These are phyloP conservation scores for Sporothrix inflata DNA, from an alignment of 2,329 filamentous ascomycete genomes.

Conservation along the genomic window DNA sequence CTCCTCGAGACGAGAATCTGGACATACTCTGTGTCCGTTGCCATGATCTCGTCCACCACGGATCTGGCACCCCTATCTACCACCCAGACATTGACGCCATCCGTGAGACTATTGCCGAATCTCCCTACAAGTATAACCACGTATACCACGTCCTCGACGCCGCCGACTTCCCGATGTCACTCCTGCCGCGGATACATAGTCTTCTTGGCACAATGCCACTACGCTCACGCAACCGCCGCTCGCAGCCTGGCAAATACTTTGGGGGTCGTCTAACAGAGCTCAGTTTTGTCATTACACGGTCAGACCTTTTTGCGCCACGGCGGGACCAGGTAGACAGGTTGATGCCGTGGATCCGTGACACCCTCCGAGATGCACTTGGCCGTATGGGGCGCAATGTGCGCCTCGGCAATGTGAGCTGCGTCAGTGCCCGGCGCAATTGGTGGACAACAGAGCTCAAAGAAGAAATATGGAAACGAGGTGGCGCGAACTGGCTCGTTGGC, in stretches of 20 bases:
- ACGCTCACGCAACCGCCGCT: slow-evolving; percentile 78
- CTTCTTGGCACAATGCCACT: slow-evolving; percentile 73
- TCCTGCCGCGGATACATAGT: slow-evolving; percentile 75
- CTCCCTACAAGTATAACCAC: slow-evolving; percentile 87
- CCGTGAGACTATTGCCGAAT: slow-evolving; percentile 81
- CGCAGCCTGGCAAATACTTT: slow-evolving; percentile 67
- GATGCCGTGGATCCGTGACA: slow-evolving; percentile 81
- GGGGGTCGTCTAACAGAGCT: slow-evolving; percentile 73
- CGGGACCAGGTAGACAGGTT: slow-evolving; percentile 82
- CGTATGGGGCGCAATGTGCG: slow-evolving; percentile 68
- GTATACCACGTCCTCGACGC: slow-evolving; percentile 95
- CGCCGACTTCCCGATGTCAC: slow-evolving; percentile 93
- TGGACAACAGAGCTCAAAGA: slow-evolving; percentile 88
- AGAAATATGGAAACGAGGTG: slow-evolving; percentile 80
- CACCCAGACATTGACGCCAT: slow-evolving; percentile 83
- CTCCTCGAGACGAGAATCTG: not conserved
- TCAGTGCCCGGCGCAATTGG: slow-evolving; percentile 86
- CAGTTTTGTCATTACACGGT: slow-evolving; percentile 87
- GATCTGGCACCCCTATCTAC: slow-evolving; percentile 69
- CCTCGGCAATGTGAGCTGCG: slow-evolving; percentile 83
- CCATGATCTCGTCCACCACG: slow-evolving; percentile 78
- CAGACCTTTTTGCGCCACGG: slow-evolving; percentile 81
- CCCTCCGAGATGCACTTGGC: slow-evolving; percentile 77
- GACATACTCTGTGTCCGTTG: slow-evolving; percentile 82
- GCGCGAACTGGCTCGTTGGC: slow-evolving; percentile 94